Conservation (phyloP, 768 basidiomycete genomes). For the Boletus rubescentipes region DNA sequence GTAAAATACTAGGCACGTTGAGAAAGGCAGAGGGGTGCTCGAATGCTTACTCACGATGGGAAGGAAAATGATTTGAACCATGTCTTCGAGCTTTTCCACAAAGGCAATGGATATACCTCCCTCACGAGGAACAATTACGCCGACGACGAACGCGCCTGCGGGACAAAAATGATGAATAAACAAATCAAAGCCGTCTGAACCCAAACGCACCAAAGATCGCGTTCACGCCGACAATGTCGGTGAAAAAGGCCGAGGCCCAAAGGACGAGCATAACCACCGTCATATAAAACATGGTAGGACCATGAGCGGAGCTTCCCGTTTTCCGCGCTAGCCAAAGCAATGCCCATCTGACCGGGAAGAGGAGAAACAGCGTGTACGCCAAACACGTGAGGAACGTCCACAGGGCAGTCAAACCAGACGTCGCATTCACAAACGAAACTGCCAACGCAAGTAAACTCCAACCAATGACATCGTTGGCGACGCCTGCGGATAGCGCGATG, state of each 20-base stretch:
- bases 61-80: conserved; percentile 87
- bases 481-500: conserved; percentile 89
- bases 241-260: conserved; percentile 90
- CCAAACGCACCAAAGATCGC: conserved; percentile 76
- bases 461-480: conserved; percentile 85
- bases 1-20: conserved; percentile 76
- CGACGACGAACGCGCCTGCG: conserved; percentile 78
- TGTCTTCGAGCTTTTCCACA: conserved; percentile 93
- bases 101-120: conserved; percentile 81
- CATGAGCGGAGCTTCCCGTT: conserved; percentile 78
- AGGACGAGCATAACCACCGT: conserved; percentile 75
- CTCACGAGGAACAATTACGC: conserved; percentile 81
- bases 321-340: conserved; percentile 71
- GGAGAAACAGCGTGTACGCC: conserved; percentile 75
- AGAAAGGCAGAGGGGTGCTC: neutral
- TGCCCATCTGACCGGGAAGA: conserved; percentile 61
- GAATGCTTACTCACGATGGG: conserved; percentile 62
- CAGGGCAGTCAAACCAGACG: conserved; percentile 77
- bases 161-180: neutral
- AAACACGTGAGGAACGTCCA: conserved; percentile 81
- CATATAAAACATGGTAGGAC: conserved; percentile 89
- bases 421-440: conserved; percentile 89
- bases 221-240: conserved; percentile 92
- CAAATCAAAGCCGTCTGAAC: neutral
- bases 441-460: conserved; percentile 90